Evolutionary conservation across 306 rosid genomes (phyloP).

Genomic region (Sechiopsis laciniata): DNA sequence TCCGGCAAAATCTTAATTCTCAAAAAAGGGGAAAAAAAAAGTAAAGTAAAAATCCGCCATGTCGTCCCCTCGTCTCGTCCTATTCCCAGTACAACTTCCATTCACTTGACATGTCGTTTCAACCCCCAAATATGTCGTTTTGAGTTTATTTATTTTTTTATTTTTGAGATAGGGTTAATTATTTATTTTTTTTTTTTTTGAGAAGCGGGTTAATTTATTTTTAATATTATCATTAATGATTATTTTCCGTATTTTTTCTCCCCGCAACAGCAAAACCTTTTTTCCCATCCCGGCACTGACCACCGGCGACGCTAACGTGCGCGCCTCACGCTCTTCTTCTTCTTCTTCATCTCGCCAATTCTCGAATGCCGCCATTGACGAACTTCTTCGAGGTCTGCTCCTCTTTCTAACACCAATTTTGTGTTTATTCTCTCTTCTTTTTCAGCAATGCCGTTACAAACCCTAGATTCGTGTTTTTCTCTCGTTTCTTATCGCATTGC

Average conservation of each 20-base stretch:
- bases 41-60: too few relatives aligned
- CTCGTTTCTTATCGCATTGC: background rate
- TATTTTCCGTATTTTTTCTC: slow-evolving; percentile 5
- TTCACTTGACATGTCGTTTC: slow-evolving; percentile 2
- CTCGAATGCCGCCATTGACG: slow-evolving; percentile 27
- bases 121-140: background rate
- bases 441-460: slow-evolving; percentile 28
- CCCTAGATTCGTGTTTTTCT: slow-evolving; percentile 32
- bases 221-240: slow-evolving; percentile 3
- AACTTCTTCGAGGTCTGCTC: slow-evolving; percentile 28
- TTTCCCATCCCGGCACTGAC: slow-evolving; percentile 22
- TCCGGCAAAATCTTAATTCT: too few relatives aligned
- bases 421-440: slow-evolving; percentile 19
- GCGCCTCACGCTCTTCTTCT: slow-evolving; percentile 35
- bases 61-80: too few relatives aligned
- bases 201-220: too few relatives aligned
- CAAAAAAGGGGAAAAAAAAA: too few relatives aligned
- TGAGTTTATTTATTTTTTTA: background rate
- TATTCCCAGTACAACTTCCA: too few relatives aligned
- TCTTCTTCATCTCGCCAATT: slow-evolving; percentile 17
- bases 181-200: too few relatives aligned
- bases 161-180: too few relatives aligned
- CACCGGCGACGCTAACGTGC: slow-evolving; percentile 43
- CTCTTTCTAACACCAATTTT: background rate
- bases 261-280: slow-evolving; percentile 7